Conservation (phyloP, 805 yeast species). For the Zygosaccharomyces bailii region DNA sequence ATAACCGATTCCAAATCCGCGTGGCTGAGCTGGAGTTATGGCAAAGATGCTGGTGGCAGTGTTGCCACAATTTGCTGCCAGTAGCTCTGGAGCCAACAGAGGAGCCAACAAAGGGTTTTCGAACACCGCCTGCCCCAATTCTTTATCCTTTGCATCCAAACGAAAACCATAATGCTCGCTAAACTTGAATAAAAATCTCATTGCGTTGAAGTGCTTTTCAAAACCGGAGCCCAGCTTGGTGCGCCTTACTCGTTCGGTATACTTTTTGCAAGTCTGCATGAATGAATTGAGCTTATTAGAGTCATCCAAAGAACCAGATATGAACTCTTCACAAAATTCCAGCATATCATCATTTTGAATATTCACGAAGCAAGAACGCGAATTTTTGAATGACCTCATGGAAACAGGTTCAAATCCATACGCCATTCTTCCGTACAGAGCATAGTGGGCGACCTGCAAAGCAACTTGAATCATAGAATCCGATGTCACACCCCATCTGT, state of each 20-base stretch:
- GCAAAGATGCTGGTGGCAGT: constrained; percentile 85
- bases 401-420: constrained; percentile 89
- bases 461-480: constrained; percentile 91
- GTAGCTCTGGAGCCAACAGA: constrained; percentile 41
- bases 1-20: constrained; percentile 92
- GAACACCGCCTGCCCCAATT: constrained; percentile 44
- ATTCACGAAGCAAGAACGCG: constrained; percentile 67
- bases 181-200: constrained; percentile 50
- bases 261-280: constrained; percentile 49
- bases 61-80: constrained; percentile 83
- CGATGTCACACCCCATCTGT: constrained; percentile 76
- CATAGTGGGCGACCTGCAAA: constrained; percentile 86
- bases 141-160: constrained; percentile 20
- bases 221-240: constrained; percentile 66
- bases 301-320: constrained; percentile 53
- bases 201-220: constrained; percentile 67
- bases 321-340: constrained; percentile 57
- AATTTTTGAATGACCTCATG: constrained; percentile 61
- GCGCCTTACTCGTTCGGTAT: constrained; percentile 44
- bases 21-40: constrained; percentile 81
- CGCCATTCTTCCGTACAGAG: constrained; percentile 83
- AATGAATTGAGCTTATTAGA: constrained; percentile 43
- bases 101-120: constrained; percentile 39
- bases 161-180: constrained; percentile 38
- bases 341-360: constrained; percentile 54